Evolutionary conservation across 1,284 basidiomycete genomes (phyloP).

Genomic region (Stereum hirsutum): DNA sequence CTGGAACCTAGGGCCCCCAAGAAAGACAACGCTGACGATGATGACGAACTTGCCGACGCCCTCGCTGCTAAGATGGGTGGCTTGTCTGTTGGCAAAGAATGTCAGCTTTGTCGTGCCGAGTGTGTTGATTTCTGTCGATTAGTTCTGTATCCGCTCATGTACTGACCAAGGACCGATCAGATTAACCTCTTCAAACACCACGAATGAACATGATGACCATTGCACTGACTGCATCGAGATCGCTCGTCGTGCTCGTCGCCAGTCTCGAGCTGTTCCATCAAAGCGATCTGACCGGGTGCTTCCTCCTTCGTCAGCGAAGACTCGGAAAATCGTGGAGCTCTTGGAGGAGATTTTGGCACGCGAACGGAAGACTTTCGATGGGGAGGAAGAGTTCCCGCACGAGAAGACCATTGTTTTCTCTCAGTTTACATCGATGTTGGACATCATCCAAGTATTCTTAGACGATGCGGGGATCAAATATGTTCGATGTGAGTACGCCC

Average conservation of each 20-base stretch:
- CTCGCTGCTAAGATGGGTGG: conserved; percentile 71
- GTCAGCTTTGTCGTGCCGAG: conserved; percentile 67
- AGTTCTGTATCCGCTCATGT: not conserved
- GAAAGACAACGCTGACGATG: conserved; percentile 42
- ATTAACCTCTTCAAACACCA: conserved; percentile 4
- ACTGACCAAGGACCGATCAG: conserved; percentile 7
- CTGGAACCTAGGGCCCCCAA: conserved; percentile 55
- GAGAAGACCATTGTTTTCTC: conserved; percentile 92
- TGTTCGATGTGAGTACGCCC: conserved; percentile 71
- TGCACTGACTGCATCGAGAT: conserved; percentile 56
- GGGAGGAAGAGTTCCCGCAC: conserved; percentile 18
- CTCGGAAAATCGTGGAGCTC: conserved; percentile 73
- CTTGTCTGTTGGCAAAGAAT: conserved; percentile 61
- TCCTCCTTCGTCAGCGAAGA: conserved; percentile 79
- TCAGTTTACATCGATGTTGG: conserved; percentile 88
- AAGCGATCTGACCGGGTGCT: conserved; percentile 19
- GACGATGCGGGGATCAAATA: conserved; percentile 54
- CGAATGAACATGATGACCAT: conserved; percentile 28
- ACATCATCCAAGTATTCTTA: conserved; percentile 82
- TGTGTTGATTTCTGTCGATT: conserved; percentile 27
- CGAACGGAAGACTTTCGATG: no score
- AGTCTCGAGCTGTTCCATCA: conserved; percentile 15
- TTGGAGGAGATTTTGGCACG: conserved; percentile 58
- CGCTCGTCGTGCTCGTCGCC: conserved; percentile 27
- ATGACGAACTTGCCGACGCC: conserved; percentile 68